Conservation (phyloP, 2,329 filamentous ascomycete genomes). For the Colletotrichum sp. region DNA sequence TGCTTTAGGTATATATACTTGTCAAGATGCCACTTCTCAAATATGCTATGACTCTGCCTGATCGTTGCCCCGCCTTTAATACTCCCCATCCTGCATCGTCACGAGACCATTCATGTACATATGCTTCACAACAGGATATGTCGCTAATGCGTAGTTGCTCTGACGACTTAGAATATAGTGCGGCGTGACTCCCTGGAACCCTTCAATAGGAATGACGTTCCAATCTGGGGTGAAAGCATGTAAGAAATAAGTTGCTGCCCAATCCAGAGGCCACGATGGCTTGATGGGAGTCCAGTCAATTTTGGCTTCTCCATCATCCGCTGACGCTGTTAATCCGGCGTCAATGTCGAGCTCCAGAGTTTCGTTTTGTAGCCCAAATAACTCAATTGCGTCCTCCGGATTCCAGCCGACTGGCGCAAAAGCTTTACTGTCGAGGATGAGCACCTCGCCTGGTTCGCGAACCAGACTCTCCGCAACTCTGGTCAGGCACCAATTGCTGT, state of each 20-base stretch:
- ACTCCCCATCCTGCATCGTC: neutral
- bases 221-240: neutral
- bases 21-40: neutral
- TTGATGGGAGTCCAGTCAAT: neutral
- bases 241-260: neutral
- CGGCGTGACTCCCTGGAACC: neutral
- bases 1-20: neutral
- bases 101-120: neutral
- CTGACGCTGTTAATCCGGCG: neutral
- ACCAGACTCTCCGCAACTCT: neutral
- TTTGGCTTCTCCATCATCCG: neutral
- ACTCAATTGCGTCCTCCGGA: neutral
- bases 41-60: neutral
- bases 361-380: neutral
- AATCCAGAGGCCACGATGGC: neutral
- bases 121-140: neutral
- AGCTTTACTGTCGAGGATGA: neutral
- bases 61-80: neutral
- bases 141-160: neutral
- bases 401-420: neutral
- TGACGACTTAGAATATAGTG: neutral
- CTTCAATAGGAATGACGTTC: neutral
- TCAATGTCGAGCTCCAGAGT: neutral
- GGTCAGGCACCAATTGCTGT: conserved; percentile 24
- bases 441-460: neutral